Evolutionary conservation across 306 rosid species (phyloP).

Genomic region (Malus asiatica): DNA sequence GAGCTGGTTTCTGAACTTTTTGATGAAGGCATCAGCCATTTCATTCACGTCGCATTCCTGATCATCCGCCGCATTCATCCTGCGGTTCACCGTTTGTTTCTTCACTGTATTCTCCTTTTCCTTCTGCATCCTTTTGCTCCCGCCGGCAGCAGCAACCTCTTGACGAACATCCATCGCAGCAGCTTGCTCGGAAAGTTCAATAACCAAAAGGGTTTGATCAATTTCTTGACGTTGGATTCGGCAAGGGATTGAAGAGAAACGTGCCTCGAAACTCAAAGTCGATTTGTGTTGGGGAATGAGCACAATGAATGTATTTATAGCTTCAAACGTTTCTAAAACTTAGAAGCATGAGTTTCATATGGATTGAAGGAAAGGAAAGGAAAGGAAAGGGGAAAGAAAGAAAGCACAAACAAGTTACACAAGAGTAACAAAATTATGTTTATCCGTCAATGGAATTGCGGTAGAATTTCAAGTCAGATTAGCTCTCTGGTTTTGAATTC

Average conservation of each 20-base stretch:
- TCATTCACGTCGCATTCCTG: constrained; percentile 32
- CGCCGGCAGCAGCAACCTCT: constrained; percentile 15
- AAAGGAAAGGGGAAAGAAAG: constrained; percentile 21
- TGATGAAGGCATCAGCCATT: constrained; percentile 56
- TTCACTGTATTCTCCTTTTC: neutral
- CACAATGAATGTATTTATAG: constrained; percentile 16
- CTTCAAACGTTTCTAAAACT: neutral
- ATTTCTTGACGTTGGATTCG: neutral
- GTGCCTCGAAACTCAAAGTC: neutral
- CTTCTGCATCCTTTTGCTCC: constrained; percentile 7
- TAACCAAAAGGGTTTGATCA: neutral
- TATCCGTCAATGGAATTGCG: neutral
- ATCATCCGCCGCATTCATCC: constrained; percentile 3
- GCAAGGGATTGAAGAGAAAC: neutral
- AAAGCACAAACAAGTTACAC: constrained; percentile 15
- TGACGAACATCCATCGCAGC: constrained; percentile 40
- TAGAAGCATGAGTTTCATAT: constrained; percentile 24
- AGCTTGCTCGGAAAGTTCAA: neutral
- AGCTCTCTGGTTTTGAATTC: no score
- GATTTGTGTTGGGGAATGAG: constrained; percentile 1
- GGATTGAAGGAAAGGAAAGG: constrained; percentile 6
- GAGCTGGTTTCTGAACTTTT: constrained; percentile 47
- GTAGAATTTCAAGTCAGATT: no score
- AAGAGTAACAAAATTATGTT: neutral
- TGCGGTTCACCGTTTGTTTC: constrained; percentile 10